Base-by-base conservation (phyloP, 2,329 filamentous ascomycete genomes). In the Pezicula radicicola region DNA sequence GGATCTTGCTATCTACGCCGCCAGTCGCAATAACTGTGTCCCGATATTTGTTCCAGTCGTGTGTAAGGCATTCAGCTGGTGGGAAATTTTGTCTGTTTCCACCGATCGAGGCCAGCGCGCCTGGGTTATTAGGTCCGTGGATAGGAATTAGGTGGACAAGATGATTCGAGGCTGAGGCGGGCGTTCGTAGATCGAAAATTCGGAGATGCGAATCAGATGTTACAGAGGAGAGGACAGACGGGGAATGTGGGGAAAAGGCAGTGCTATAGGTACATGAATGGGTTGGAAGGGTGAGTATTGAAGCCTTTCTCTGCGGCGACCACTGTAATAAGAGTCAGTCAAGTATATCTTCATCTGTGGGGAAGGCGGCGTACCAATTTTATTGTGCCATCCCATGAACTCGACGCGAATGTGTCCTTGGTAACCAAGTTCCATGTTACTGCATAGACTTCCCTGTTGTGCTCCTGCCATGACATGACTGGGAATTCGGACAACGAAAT, bases 1-100 rank as follows among this genome's bases (percentile, higher is more conserved):
- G 85, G 55, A 99, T 86, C 16, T 87, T 74, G 49, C 89, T 82
- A 69, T 99, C 94, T 3, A 97, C 94, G 50, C 94, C 93, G 1
- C 84, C 94, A 0, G 91, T 91, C 0, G 94, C 94, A 50, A 99
- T 75, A 25, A 97, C 77, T 0, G 85, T 87, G 59, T 91, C 84
- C 37, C 88, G 83, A 72, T 99, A 99, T 72, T 99, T 99, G 75
- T 99, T 99, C 94, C 94, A 99, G 70, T 99, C 94, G 71, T 97
- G 94, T 0, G 92, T 96, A 30, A 99, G 80, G 36, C 90, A 84
- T 75, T 99, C 94, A 9, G 72, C 66, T 27, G 71, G 73, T 46
- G 64, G 68, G 53, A 59, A 66, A 27, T 57, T 60, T 48, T 61
- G 65, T 15, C 65, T 62, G 27, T 64, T 61, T 12, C 60, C 56